These are phyloP conservation scores for Cavenderia fasciculata DNA, from an alignment of 78 protist genomes.

Conservation along the genomic window DNA sequence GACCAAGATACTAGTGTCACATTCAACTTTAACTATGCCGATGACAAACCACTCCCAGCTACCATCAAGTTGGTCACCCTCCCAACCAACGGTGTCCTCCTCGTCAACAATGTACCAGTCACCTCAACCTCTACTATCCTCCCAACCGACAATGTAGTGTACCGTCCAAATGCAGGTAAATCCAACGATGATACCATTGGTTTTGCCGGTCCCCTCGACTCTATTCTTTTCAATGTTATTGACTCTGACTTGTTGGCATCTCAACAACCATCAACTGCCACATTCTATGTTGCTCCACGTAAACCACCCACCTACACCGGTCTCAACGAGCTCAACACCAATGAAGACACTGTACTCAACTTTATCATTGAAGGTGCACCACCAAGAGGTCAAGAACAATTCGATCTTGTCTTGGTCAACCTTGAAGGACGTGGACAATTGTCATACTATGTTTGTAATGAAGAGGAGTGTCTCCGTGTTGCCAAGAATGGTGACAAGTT, in stretches of 20 bases:
- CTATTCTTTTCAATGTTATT: not conserved
- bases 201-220: slow-evolving; percentile 48
- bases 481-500: not conserved
- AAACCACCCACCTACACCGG: slow-evolving; percentile 20
- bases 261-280: not conserved
- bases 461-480: not conserved
- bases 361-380: not conserved
- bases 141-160: not conserved
- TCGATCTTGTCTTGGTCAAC: not conserved
- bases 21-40: too few species aligned
- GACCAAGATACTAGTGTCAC: not conserved
- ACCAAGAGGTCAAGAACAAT: too few species aligned
- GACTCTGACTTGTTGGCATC: not conserved
- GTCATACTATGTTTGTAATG: not conserved
- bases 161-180: slow-evolving; percentile 2
- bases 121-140: not conserved
- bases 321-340: not conserved
- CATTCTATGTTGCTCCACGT: slow-evolving; percentile 4
- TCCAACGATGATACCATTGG: slow-evolving; percentile 10
- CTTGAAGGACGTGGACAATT: not conserved
- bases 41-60: too few species aligned
- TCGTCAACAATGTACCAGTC: not conserved
- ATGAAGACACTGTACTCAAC: not conserved
- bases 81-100: not conserved
- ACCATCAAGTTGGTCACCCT: not conserved